Conservation (phyloP, 2,329 filamentous ascomycete species). For the Pseudocercospora ulei region DNA sequence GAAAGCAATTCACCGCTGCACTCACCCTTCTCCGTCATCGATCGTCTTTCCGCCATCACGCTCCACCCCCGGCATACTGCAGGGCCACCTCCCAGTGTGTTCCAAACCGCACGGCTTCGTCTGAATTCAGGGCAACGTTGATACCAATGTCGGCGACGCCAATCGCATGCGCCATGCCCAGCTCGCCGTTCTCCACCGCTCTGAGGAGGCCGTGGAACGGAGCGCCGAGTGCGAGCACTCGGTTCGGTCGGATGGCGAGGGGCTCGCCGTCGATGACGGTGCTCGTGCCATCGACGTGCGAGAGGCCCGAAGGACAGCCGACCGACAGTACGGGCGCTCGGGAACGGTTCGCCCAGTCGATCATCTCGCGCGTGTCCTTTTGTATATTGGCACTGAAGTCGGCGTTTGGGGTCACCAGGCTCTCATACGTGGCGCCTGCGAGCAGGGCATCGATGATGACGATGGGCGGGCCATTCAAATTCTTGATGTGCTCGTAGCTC, state of each 20-base stretch:
- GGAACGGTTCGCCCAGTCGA: slow-evolving; percentile 86
- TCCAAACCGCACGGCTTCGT: slow-evolving; percentile 80
- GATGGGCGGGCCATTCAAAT: slow-evolving; percentile 56
- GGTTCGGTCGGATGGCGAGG: slow-evolving; percentile 70
- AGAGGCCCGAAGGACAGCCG: slow-evolving; percentile 84
- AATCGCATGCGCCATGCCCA: slow-evolving; percentile 50
- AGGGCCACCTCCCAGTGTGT: slow-evolving; percentile 65
- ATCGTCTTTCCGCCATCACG: too few relatives aligned
- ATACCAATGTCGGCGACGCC: slow-evolving; percentile 82
- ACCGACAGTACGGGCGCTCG: slow-evolving; percentile 74
- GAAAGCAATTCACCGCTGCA: too few relatives aligned
- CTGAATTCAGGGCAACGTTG: slow-evolving; percentile 70
- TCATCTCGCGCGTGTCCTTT: slow-evolving; percentile 74
- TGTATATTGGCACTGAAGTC: slow-evolving; percentile 52
- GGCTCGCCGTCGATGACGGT: slow-evolving; percentile 61
- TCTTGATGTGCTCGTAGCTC: slow-evolving; percentile 46
- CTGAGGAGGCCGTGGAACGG: slow-evolving; percentile 77
- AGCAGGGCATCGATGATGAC: slow-evolving; percentile 83
- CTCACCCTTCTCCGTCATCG: too few relatives aligned
- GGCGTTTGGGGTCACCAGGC: slow-evolving; percentile 51
- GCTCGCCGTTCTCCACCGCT: slow-evolving; percentile 55
- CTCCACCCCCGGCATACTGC: slow-evolving; percentile 21
- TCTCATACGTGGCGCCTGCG: slow-evolving; percentile 80
- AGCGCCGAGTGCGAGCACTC: slow-evolving; percentile 74
- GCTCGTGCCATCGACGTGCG: slow-evolving; percentile 62